Evolutionary conservation across 129 eudicot species (phyloP).

Genomic region (Chrysanthemum makinoi): DNA sequence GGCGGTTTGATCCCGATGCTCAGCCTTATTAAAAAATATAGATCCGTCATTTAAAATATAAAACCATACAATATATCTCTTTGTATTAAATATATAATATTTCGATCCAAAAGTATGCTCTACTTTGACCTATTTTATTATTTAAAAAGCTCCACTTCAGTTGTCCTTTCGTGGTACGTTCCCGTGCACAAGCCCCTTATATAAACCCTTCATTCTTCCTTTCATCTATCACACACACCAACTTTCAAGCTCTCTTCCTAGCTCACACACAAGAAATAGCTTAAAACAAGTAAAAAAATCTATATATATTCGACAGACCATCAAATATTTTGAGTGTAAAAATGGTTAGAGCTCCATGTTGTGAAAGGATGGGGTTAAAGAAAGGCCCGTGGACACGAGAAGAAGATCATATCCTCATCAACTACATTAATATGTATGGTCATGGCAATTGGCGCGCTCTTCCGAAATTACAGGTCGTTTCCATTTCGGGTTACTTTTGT

Average conservation of each 20-base stretch:
- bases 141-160: background rate
- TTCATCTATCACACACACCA: background rate
- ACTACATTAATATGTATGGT: slow-evolving; percentile 47
- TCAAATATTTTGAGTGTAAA: background rate
- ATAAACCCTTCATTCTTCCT: slow-evolving; percentile 12
- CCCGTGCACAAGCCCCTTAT: slow-evolving; percentile 20
- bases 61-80: no score
- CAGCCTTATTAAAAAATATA: no score
- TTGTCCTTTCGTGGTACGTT: slow-evolving; percentile 28
- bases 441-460: slow-evolving; percentile 84
- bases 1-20: no score
- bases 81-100: background rate
- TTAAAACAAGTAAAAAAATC: background rate
- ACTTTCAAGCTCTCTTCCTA: background rate
- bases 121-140: slow-evolving; percentile 15
- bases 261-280: background rate
- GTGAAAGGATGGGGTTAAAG: slow-evolving; percentile 79
- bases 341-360: slow-evolving; percentile 85
- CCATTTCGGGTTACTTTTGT: background rate
- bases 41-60: no score
- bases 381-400: slow-evolving; percentile 80
- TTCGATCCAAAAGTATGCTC: slow-evolving; percentile 1
- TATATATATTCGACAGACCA: background rate
- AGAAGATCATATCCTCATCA: slow-evolving; percentile 56
- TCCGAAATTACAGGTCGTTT: slow-evolving; percentile 64